These are phyloP conservation scores for Alternaria hordeiaustralica DNA, from an alignment of 2,329 filamentous ascomycete genomes.

Conservation along the genomic window DNA sequence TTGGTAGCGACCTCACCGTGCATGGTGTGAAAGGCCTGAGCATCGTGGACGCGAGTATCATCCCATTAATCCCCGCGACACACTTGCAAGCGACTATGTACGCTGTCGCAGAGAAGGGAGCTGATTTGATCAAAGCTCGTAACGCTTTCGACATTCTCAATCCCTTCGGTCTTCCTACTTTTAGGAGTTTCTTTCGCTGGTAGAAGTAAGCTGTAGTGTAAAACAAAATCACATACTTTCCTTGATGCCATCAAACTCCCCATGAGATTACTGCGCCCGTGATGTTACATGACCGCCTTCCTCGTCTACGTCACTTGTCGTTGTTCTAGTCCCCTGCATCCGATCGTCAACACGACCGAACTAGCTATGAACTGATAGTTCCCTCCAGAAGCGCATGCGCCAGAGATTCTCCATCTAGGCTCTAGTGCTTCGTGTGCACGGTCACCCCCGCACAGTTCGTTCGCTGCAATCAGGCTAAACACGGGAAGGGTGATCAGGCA, in stretches of 20 bases:
- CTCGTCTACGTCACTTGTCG: not conserved
- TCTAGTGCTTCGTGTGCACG: conserved; percentile 1
- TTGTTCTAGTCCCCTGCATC: not conserved
- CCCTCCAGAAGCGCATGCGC: not conserved
- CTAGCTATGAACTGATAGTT: not conserved
- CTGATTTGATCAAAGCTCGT: conserved; percentile 38
- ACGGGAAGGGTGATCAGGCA: not conserved
- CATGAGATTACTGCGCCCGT: not conserved
- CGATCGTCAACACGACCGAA: not conserved
- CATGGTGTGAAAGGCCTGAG: conserved; percentile 35
- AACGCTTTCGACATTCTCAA: not conserved
- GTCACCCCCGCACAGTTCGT: not conserved
- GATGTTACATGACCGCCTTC: not conserved
- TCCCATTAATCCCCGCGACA: conserved; percentile 37
- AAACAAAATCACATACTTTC: not conserved
- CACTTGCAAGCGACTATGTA: conserved; percentile 42
- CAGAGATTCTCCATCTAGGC: not conserved
- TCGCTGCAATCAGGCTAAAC: not conserved
- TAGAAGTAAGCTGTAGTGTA: not conserved
- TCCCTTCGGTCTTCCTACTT: not conserved
- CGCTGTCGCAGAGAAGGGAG: conserved; percentile 41
- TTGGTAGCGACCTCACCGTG: conserved; percentile 29
- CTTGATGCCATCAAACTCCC: not conserved
- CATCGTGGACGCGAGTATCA: conserved; percentile 41
- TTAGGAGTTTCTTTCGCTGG: not conserved